phyloP scores from a whole-genome alignment of 306 rosid genomes.

The Casuarina glauca region DNA sequence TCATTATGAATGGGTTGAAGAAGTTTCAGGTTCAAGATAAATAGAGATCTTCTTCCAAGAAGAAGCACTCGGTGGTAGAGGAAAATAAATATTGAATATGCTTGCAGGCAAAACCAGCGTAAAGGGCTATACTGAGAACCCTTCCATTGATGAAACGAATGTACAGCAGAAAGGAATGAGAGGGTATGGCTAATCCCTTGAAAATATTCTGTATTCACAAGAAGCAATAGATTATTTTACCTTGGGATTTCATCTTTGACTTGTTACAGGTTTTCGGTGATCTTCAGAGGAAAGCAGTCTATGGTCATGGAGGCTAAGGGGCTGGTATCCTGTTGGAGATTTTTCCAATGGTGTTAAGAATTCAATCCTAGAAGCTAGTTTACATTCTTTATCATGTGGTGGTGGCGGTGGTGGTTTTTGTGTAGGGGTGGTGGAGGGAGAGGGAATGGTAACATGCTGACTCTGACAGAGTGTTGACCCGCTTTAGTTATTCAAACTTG shows the following conservation, averaged over 20 bases:
- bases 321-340: not conserved
- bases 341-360: not conserved
- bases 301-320: not conserved
- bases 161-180: constrained; percentile 5
- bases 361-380: not conserved
- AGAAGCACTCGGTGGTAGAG: not conserved
- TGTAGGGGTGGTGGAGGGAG: not conserved
- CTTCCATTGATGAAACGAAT: constrained; percentile 15
- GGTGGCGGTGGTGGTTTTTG: not conserved
- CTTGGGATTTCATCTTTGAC: not conserved
- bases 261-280: constrained; percentile 6
- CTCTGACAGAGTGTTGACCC: not conserved
- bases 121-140: constrained; percentile 8
- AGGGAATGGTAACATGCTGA: not conserved
- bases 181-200: constrained; percentile 23
- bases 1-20: constrained; percentile 3
- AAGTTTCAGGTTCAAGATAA: constrained; percentile 13
- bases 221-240: not conserved
- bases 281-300: not conserved
- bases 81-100: constrained; percentile 5
- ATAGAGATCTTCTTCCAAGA: not conserved
- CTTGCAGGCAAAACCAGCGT: constrained; percentile 15
- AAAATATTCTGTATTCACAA: not conserved
- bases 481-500: constrained; percentile 1
- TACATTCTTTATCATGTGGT: constrained; percentile 1